A percentile compares a stretch with the other conserved stretches of the same genome.
Evolutionary conservation across 352 stramenopile species (phyloP).

Genomic region (Phytophthora melonis): DNA sequence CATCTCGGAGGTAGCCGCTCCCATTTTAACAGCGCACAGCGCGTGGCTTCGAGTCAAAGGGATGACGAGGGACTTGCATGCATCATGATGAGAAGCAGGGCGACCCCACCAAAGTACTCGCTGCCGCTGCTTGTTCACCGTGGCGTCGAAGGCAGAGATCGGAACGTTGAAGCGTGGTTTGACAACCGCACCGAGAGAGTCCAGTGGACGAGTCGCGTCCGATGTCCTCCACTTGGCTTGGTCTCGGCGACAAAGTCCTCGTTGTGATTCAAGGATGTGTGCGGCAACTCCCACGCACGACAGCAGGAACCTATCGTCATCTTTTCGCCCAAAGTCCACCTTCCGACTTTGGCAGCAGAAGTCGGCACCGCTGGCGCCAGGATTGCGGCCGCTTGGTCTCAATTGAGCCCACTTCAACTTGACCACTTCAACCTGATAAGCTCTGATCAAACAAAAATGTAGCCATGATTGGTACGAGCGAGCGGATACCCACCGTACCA

Average conservation of each 20-base stretch:
- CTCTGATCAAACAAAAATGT: neutral
- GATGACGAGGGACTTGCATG: neutral
- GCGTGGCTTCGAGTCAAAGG: neutral
- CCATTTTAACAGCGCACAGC: neutral
- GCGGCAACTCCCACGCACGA: conserved; percentile 13
- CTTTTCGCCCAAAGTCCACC: neutral
- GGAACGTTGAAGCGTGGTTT: conserved; percentile 4
- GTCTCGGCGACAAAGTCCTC: conserved; percentile 1
- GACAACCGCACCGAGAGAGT: neutral
- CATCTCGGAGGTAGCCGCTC: neutral
- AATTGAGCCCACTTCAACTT: neutral
- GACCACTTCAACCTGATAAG: neutral
- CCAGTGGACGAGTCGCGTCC: conserved; percentile 6
- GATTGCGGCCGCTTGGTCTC: neutral
- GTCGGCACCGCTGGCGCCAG: neutral
- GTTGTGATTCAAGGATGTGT: conserved; percentile 17
- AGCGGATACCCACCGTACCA: conserved; percentile 4
- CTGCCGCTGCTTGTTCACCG: conserved; percentile 1
- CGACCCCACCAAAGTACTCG: neutral
- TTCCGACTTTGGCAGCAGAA: neutral
- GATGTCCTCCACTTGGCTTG: conserved; percentile 1
- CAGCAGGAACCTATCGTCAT: conserved; percentile 22
- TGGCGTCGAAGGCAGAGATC: neutral
- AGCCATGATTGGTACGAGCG: conserved; percentile 8
- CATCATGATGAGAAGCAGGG: neutral